phyloP scores from a whole-genome alignment of 441 rosid species.

The Eutrema salsugineum region DNA sequence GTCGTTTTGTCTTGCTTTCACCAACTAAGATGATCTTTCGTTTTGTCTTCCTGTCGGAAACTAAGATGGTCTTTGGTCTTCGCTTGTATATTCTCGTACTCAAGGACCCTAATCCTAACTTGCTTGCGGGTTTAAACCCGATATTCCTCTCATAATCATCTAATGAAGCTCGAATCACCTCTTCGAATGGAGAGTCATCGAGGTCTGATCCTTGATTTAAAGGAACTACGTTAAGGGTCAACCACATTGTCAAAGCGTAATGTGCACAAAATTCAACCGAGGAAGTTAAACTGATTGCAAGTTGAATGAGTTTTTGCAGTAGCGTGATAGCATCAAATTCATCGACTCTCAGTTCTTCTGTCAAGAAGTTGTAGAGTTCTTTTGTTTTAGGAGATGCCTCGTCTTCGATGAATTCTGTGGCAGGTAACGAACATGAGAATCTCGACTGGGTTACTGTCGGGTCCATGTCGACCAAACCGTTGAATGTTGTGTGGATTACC shows the following conservation, averaged over 20 bases:
- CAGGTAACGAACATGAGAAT: background rate
- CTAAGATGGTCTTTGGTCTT: background rate
- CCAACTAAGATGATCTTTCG: too few relatives aligned
- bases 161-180: background rate
- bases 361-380: slow-evolving; percentile 9
- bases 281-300: background rate
- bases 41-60: background rate
- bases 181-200: background rate
- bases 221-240: background rate
- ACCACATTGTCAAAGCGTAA: slow-evolving; percentile 6
- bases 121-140: background rate
- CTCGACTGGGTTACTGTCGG: background rate
- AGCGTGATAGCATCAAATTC: background rate
- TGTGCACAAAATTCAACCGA: background rate
- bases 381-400: background rate
- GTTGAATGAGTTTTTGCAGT: background rate
- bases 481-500: background rate
- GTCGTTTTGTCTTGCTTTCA: background rate
- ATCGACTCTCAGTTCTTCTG: background rate
- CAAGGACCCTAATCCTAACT: background rate
- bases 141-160: background rate
- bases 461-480: background rate
- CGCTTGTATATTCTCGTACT: background rate
- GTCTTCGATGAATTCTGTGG: background rate
- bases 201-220: background rate